Evolutionary conservation across 2,329 filamentous ascomycete genomes (phyloP), one percentile per base, ranked within the genome.

Genomic region (Cladosporium sp.): DNA sequence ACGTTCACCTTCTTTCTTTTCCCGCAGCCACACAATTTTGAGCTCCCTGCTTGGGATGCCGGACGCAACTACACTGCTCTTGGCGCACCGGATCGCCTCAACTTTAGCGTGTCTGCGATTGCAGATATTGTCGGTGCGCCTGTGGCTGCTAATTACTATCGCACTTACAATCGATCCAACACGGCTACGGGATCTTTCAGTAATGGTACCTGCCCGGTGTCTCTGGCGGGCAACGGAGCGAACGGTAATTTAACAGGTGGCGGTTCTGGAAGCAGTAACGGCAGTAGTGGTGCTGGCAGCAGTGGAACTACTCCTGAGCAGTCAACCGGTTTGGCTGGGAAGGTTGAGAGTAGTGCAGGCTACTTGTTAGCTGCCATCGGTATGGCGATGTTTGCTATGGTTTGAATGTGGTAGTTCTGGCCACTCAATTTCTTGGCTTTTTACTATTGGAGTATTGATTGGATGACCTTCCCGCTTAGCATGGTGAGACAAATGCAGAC

Each of bases 1-100:
- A 64, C 61, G 14, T 71, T 70, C 63, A 61, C 63, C 38, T 67
- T 70, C 62, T 70, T 69, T 59, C 65, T 71, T 28, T 70, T 70
- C 61, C 30, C 55, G 15, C 68, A 71, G 51, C 64, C 66, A 2
- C 55, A 62, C 39, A 60, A 62, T 20, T 69, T 65, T 58, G 55
- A 49, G 14, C 60, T 65, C 7, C 64, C 65, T 12, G 45, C 63
- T 2, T 65, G 58, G 36, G 63, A 66, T 22, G 60, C 61, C 12
- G 62, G 60, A 1, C 54, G 60, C 11, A 60, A 62, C 30, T 58
- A 58, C 36, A 61, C 52, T 37, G 34, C 57, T 15, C 51, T 56
- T 30, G 45, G 50, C 19, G 58, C 60, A 3, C 56, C 60, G 11
- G 62, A 42, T 17, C 63, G 65, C 30, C 60, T 64, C 25, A 70